Conservation (phyloP, 1,139 yeast species). For the Pneumocystis sp. region DNA sequence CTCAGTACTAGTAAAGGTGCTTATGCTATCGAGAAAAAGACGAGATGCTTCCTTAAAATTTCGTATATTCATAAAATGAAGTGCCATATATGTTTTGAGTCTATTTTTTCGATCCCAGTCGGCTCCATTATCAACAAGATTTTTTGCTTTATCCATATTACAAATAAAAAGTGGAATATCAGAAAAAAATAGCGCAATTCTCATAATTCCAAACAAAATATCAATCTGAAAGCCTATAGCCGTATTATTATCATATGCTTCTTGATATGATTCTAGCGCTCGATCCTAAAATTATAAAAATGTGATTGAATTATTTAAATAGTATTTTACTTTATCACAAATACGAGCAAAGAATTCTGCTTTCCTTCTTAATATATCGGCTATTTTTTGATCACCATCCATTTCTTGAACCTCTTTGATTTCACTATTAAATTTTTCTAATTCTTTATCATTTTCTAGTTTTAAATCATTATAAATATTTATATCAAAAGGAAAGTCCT, state of each 20-base stretch:
- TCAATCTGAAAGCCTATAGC: slow-evolving; percentile 87
- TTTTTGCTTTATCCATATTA: slow-evolving; percentile 57
- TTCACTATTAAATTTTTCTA: slow-evolving; percentile 42
- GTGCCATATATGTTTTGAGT: slow-evolving; percentile 79
- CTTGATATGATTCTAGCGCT: slow-evolving; percentile 57
- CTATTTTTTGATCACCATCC: slow-evolving; percentile 76
- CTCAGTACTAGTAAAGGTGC: slow-evolving; percentile 94
- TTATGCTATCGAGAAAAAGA: slow-evolving; percentile 73
- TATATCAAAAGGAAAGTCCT: slow-evolving; percentile 41
- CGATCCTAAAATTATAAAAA: slow-evolving; percentile 28
- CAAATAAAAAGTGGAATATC: slow-evolving; percentile 59
- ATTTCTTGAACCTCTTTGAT: slow-evolving; percentile 67
- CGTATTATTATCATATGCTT: slow-evolving; percentile 66
- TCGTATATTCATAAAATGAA: slow-evolving; percentile 70
- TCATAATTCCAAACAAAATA: slow-evolving; percentile 58
- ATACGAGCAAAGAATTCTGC: slow-evolving; percentile 81
- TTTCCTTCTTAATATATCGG: slow-evolving; percentile 60
- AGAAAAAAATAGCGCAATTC: slow-evolving; percentile 76
- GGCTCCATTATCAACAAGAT: slow-evolving; percentile 82
- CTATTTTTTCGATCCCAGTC: slow-evolving; percentile 98
- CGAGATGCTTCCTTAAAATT: slow-evolving; percentile 73
- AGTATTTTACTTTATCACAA: slow-evolving; percentile 37
- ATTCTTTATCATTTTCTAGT: slow-evolving; percentile 40
- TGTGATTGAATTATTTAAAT: not conserved
- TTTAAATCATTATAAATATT: slow-evolving; percentile 36